Percentiles rank a stretch among this genome's conserved stretches.
phyloP scores from a whole-genome alignment of 768 basidiomycete species.

The Neoboletus magnificus region DNA sequence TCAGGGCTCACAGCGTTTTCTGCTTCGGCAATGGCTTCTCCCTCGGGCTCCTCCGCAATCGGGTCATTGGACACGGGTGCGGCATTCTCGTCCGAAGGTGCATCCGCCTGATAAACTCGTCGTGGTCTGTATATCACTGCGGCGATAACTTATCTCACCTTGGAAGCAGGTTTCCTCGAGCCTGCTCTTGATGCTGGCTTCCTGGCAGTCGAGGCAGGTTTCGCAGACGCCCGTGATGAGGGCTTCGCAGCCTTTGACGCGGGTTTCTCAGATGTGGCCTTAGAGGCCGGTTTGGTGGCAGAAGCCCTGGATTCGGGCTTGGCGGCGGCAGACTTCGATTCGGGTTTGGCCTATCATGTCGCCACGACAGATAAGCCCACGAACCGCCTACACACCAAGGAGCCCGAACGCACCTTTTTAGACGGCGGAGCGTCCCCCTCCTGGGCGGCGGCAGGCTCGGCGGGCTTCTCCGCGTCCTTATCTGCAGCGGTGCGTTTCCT shows the following conservation, averaged over 20 bases:
- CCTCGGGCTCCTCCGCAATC: conserved; percentile 56
- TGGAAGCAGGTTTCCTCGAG: conserved; percentile 64
- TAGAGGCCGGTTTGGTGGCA: conserved; percentile 30
- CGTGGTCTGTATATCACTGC: background rate
- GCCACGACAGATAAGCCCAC: background rate
- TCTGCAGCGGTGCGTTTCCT: conserved; percentile 54
- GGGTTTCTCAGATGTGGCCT: conserved; percentile 38
- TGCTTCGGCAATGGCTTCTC: conserved; percentile 39
- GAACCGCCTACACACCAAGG: conserved; percentile 2
- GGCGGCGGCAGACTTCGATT: conserved; percentile 29
- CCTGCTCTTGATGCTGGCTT: conserved; percentile 58
- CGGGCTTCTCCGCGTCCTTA: conserved; percentile 36
- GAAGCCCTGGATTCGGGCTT: conserved; percentile 36
- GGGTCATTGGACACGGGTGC: conserved; percentile 40
- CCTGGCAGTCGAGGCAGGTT: conserved; percentile 43
- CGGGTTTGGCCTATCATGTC: conserved; percentile 40
- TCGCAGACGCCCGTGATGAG: conserved; percentile 37
- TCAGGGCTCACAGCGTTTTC: conserved; percentile 28
- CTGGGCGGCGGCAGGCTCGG: conserved; percentile 34
- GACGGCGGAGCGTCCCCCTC: conserved; percentile 50
- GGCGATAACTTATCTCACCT: conserved; percentile 35
- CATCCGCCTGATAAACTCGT: conserved; percentile 29
- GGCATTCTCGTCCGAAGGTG: conserved; percentile 36
- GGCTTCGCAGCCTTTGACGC: conserved; percentile 41
- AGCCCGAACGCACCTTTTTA: conserved; percentile 52